Percentiles rank a stretch among this genome's conserved stretches.
Evolutionary conservation across 164 flowering plant genomes (phyloP).

Genomic region (Vitis labrusca): DNA sequence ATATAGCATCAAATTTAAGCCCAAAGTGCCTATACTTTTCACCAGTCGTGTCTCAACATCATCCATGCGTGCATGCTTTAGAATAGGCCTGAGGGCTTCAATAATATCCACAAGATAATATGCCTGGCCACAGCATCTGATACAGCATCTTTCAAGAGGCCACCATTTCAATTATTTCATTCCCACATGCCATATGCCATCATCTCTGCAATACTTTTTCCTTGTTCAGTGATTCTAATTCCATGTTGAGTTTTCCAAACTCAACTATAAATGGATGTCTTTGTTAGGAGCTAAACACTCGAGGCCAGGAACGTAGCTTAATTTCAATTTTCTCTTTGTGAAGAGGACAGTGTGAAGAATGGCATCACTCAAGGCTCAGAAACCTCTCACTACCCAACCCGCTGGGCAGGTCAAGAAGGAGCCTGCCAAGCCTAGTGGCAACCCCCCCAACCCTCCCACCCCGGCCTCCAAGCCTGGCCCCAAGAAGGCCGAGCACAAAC

Average conservation of each 20-base stretch:
- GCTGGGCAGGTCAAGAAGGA: conserved; percentile 28
- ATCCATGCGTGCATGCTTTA: neutral
- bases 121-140: conserved; percentile 12
- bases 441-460: conserved; percentile 18
- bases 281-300: conserved; percentile 2
- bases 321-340: no score
- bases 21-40: no score
- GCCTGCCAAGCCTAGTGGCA: conserved; percentile 20
- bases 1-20: no score
- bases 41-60: no score
- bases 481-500: conserved; percentile 32
- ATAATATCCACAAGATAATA: neutral
- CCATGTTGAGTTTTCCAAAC: neutral
- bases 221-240: neutral
- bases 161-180: conserved; percentile 11
- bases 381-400: conserved; percentile 30
- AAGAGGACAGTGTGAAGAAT: conserved; percentile 13
- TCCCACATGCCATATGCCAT: neutral
- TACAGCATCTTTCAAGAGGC: conserved; percentile 4
- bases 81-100: neutral
- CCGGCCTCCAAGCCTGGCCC: conserved; percentile 32
- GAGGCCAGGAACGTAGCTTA: conserved; percentile 13
- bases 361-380: conserved; percentile 55
- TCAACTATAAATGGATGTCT: conserved; percentile 15
- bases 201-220: neutral